These are phyloP conservation scores for Cordyceps farinosa DNA, from an alignment of 2,329 filamentous ascomycete species.

Conservation along the genomic window DNA sequence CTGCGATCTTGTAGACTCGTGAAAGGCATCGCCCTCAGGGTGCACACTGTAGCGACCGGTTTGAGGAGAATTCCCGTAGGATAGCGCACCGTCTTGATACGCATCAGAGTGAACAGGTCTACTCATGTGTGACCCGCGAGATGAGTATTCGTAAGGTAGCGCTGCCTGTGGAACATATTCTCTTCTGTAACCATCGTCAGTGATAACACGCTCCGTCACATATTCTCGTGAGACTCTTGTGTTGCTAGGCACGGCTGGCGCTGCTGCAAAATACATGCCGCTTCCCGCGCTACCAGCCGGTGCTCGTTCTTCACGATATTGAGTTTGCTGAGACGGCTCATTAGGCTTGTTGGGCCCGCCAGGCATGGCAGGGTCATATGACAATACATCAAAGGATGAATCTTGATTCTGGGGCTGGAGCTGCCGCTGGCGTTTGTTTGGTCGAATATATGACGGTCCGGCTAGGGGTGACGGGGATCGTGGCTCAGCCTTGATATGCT, in stretches of 20 bases:
- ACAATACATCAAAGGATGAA: not conserved
- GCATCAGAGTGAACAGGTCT: slow-evolving; percentile 39
- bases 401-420: slow-evolving; percentile 37
- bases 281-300: not conserved
- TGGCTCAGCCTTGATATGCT: slow-evolving; percentile 63
- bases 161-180: slow-evolving; percentile 29
- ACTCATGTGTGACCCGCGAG: slow-evolving; percentile 36
- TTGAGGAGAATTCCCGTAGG: slow-evolving; percentile 45
- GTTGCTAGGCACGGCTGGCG: not conserved
- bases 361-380: slow-evolving; percentile 14
- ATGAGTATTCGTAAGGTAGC: slow-evolving; percentile 36
- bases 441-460: slow-evolving; percentile 49
- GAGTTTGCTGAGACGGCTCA: not conserved
- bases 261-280: not conserved
- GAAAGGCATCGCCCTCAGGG: slow-evolving; percentile 48
- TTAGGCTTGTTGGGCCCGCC: slow-evolving; percentile 14
- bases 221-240: slow-evolving; percentile 4
- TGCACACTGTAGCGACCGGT: slow-evolving; percentile 45
- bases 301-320: not conserved
- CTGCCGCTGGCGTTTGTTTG: slow-evolving; percentile 55
- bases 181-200: slow-evolving; percentile 30
- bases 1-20: slow-evolving; percentile 49
- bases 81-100: slow-evolving; percentile 38
- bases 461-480: slow-evolving; percentile 58
- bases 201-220: slow-evolving; percentile 21